Evolutionary conservation across 345 rosid species (phyloP).

Genomic region (Euphorbia peplus): DNA sequence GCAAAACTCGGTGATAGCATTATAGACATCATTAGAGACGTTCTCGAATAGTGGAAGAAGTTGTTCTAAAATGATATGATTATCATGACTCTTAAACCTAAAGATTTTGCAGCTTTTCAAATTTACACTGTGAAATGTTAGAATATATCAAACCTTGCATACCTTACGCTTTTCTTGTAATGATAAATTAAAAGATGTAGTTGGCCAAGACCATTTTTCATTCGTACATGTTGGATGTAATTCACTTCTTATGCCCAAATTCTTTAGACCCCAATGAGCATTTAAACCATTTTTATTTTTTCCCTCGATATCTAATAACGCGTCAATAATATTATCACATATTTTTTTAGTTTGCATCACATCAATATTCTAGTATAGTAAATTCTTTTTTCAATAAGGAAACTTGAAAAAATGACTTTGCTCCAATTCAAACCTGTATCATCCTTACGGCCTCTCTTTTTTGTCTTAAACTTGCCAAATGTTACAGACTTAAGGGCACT

Average conservation of each 20-base stretch:
- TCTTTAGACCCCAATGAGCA: background rate
- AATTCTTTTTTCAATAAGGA: background rate
- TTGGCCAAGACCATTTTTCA: background rate
- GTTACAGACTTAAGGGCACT: too few species aligned
- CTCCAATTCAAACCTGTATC: too few species aligned
- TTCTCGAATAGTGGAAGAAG: too few species aligned
- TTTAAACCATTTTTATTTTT: conserved; percentile 15
- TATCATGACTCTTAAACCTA: too few species aligned
- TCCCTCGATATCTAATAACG: conserved; percentile 6
- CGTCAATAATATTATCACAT: background rate
- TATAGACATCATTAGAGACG: too few species aligned
- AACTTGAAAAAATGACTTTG: background rate
- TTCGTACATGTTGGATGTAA: too few species aligned
- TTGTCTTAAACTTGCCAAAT: too few species aligned
- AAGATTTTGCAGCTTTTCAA: background rate
- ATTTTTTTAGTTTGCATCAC: conserved; percentile 18
- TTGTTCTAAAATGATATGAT: too few species aligned
- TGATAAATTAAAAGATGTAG: background rate
- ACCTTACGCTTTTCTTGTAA: background rate
- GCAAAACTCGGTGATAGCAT: too few species aligned
- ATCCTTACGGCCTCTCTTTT: too few species aligned
- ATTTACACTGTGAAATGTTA: too few species aligned
- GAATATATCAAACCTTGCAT: rapidly evolving
- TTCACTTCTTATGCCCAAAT: background rate
- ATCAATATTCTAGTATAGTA: conserved; percentile 5